Base-by-base conservation (phyloP, 73 alveolate species). In the Effrenium voratum region DNA sequence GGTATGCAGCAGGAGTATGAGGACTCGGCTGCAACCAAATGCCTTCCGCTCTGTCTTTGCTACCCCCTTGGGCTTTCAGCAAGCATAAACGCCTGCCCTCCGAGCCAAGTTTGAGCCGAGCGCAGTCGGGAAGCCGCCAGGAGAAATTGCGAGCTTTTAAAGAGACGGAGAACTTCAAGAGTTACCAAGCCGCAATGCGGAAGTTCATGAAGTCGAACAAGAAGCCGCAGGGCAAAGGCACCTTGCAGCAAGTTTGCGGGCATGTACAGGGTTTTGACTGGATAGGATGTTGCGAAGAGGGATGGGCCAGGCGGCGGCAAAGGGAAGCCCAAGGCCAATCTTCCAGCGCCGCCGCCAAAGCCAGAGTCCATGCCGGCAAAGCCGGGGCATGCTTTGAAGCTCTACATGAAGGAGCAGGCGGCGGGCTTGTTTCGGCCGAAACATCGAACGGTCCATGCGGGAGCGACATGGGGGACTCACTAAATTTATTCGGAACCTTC, bases 111-210 rank as follows among this genome's bases (percentile, higher is more conserved):
- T n/a, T 57, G n/a, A 57, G 72, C 72, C 82, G 32, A 34, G 82
- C 10, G 10, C n/a, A n/a, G 19, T 32, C 10, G 82, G 10, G 82
- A 34, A 28, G 3, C 30, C 12, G 72, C 28, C 32, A 87, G 95
- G 95, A 75, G 5, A 43, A 43, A 50, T 41, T 87, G n/a, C 34
- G 44, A 44, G 95, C 59, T 66, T 87, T 87, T 68, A 60, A 72
- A 40, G 95, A 87, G 84, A 87, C 95, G 28, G 95, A 87, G 84
- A 63, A 87, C 95, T 87, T 47, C 70, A 60, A 87, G 84, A 87
- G 63, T 50, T 87, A 47, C 32, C 72, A 45, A 16, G 22, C 84
- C 43, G 50, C 79, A 41, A 72, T 87, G 38, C 73, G 75, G 50
- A 41, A 38, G 57, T 49, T 87, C 19, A 87, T 60, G 95, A 87